Base-by-base conservation (phyloP, 225 moss, liverwort and hornwort genomes). In the Takakia lepidozioides region DNA sequence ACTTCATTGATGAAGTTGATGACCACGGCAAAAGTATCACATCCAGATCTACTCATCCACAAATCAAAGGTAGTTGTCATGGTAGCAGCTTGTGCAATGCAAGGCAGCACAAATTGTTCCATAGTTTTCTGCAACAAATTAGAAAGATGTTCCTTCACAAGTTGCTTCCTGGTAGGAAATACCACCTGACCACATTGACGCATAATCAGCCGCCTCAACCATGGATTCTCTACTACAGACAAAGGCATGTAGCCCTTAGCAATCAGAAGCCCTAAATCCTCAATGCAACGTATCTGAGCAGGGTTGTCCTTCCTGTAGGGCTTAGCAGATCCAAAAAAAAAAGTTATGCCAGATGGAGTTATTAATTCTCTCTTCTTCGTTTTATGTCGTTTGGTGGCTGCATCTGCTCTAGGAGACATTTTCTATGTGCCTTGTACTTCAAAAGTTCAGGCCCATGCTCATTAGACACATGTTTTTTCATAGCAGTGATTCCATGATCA, bases 1-100 rank as follows among this genome's bases (percentile, higher is more conserved):
- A 35, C 34, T 35, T 35, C 34, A 35, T 35, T 35, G 34, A 35
- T 35, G 34, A 35, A 35, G 14, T 35, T 35, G 34, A 35, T 35
- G n/a, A n/a, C n/a, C n/a, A n/a, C n/a, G n/a, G n/a, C n/a, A n/a
- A n/a, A n/a, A n/a, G n/a, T n/a, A n/a, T n/a, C n/a, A n/a, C n/a
- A n/a, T n/a, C n/a, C n/a, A n/a, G n/a, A n/a, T n/a, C n/a, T n/a
- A n/a, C n/a, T n/a, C n/a, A n/a, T n/a, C n/a, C n/a, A n/a, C n/a
- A n/a, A n/a, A n/a, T n/a, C n/a, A n/a, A n/a, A n/a, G n/a, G n/a
- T n/a, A n/a, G n/a, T n/a, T n/a, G n/a, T n/a, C n/a, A n/a, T n/a
- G n/a, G n/a, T n/a, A n/a, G n/a, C n/a, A n/a, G n/a, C n/a, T n/a
- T n/a, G n/a, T n/a, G n/a, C n/a, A n/a, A n/a, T n/a, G n/a, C n/a